Base-by-base conservation (phyloP, 2,329 filamentous ascomycete species). In the Penicillium capsulatum region DNA sequence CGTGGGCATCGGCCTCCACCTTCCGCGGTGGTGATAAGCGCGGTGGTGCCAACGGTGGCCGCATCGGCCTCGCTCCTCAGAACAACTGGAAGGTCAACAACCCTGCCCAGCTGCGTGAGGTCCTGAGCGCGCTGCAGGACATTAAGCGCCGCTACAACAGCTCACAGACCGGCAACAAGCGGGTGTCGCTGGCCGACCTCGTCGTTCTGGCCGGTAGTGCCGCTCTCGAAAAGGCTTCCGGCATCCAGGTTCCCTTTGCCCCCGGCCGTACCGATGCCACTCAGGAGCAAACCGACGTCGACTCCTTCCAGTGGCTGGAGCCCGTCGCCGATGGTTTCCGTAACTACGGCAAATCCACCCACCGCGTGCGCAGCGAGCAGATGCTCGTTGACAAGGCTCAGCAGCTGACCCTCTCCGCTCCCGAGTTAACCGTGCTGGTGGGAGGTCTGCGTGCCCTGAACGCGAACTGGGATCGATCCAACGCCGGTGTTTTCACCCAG, bases 21-120 rank as follows among this genome's bases (percentile, higher is more conserved):
- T 87, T 83, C 79, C 83, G 83, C 45, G 76, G 80, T 53, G 77
- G 79, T 52, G 85, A 90, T 72, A 89, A 89, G 79, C 85, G 85
- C 50, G 85, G 85, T 52, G 85, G 85, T 59, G 85, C 85, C 67
- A 90, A 90, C 57, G 85, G 85, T 54, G 84, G 79, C 10, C 84
- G 85, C 54, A 86, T 90, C 55, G 81, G 83, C 22, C 81, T 90
- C 8, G 71, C 75, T 46, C 85, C 85, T 16, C 81, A 85, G 69
- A 80, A 79, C 54, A 70, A 78, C 63, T 90, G 85, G 84, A 67
- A 78, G 57, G 75, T 81, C 60, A 90, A 90, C 76, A 84, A 86
- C 71, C 83, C 83, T 17, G 54, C 72, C 1, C 76, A 84, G 65
- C 70, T 89, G 28, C 66, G 68, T 39, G 69, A 82, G 62, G 79